Base-by-base conservation (phyloP, 345 rosid genomes). In the Linum trigynum region DNA sequence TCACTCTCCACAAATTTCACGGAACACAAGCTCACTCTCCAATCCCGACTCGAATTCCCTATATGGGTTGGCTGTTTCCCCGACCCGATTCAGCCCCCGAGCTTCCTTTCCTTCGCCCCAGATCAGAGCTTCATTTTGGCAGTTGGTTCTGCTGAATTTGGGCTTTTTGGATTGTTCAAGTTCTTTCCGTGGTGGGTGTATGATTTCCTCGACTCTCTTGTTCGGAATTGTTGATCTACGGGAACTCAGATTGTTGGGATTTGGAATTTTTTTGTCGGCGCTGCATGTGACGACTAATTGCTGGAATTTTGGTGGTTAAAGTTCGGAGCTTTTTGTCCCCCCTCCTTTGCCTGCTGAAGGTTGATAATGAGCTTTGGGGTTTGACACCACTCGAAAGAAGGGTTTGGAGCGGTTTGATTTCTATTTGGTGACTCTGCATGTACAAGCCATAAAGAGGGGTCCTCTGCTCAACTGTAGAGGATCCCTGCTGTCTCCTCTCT, bases 401-500 rank as follows among this genome's bases (percentile, higher is more conserved):
- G 62, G 62, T 62, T 77, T 61, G 67, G 57, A 42, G 40, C 39
- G 57, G 40, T 53, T 67, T 59, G 64, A 45, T 66, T 66, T 66
- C 39, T 57, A 59, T 82, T 76, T 23, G 74, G 69, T 50, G 62
- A 65, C 65, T 69, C 64, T 79, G 84, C 81, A 84, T 78, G 87
- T 82, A 66, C 71, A 78, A 82, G 75, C 79, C 65, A 68, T 71
- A 62, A 48, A 9, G 11, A 73, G 80, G 84, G 84, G 79, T 80
- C 87, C 85, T 81, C 87, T 81, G 80, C 85, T 72, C 38, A 62
- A 63, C 42, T 81, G 85, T 81, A 39, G 87, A 77, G 85, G 87
- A 81, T 81, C 84, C 84, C 87, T 76, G 57, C 72, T 68, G 32
- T 23, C 32, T 23, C 32, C 32, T 23, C 32, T 23, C 32, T 23